phyloP scores from a whole-genome alignment of 306 rosid species.

The Gynostemma pentaphyllum region DNA sequence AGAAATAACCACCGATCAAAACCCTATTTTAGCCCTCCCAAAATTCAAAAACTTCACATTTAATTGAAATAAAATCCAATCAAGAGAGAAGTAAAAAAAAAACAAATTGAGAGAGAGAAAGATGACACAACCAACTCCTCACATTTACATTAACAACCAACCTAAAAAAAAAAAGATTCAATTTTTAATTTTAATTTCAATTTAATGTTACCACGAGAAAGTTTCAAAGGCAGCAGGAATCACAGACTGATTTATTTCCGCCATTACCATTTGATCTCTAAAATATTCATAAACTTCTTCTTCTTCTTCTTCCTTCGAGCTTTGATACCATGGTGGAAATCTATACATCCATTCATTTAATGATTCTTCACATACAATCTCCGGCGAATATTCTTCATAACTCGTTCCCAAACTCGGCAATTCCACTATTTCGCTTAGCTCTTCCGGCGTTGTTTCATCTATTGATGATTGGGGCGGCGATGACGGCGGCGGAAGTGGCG shows the following conservation, averaged over 20 bases:
- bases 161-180: no score
- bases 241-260: conserved; percentile 16
- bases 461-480: conserved; percentile 6
- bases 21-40: not conserved
- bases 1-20: not conserved
- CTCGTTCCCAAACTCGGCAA: conserved; percentile 41
- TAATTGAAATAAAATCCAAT: not conserved
- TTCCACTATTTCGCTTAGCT: conserved; percentile 9
- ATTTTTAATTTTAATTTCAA: not conserved
- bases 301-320: conserved; percentile 16
- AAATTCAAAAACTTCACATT: conserved; percentile 9
- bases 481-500: conserved; percentile 11
- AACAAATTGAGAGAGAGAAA: not conserved
- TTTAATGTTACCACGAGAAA: conserved; percentile 34
- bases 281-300: conserved; percentile 19
- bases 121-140: conserved; percentile 5
- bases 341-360: conserved; percentile 29
- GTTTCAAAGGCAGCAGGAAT: conserved; percentile 17
- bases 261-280: conserved; percentile 16
- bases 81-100: not conserved
- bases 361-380: conserved; percentile 23
- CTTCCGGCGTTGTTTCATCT: conserved; percentile 11
- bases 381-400: conserved; percentile 25
- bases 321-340: conserved; percentile 15
- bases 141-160: no score